Base-by-base conservation (phyloP, 2,329 filamentous ascomycete genomes). In the Penicillium italicum region DNA sequence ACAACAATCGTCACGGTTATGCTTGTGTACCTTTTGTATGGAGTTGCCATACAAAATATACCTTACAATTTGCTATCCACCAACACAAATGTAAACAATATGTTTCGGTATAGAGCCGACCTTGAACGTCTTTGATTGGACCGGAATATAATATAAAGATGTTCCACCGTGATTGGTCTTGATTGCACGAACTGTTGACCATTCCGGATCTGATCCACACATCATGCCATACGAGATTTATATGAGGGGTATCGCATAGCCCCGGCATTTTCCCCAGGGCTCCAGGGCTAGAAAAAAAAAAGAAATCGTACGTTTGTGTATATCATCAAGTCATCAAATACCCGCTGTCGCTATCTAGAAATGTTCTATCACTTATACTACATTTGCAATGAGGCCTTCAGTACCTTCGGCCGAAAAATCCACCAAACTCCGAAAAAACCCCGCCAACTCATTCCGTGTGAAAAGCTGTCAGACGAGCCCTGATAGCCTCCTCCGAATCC, bases 401-500 rank as follows among this genome's bases (percentile, higher is more conserved):
- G n/a, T 44, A 22, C 49, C 41, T 37, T 51, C 22, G 33, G 41
- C 33, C 24, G 34, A 49, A 31, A 30, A 11, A 7, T 2, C 6
- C 14, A 4, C 42, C 8, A 44, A 44, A 31, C 11, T 5, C 38
- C 38, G 38, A 40, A 26, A 18, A 37, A 44, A 44, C 5, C 40
- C 33, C 34, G 37, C 47, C 58, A 68, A 55, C 31, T 49, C n/a
- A 54, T n/a, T 54, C 66, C 11, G 65, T 73, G 62, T 73, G 73
- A 67, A 77, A 79, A 18, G 74, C 72, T 11, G 69, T 66, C 58
- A 74, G 57, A 16, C 77, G 70, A 11, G 65, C 66, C 67, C 71
- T 74, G 53, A 74, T 68, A 28, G 66, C 65, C 12, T 73, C 72
- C 55, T 76, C 68, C 16, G 72, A 66, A 58, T 78, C 76, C 37